phyloP scores from a whole-genome alignment of 2,329 filamentous ascomycete genomes.

The Moelleriella libera region DNA sequence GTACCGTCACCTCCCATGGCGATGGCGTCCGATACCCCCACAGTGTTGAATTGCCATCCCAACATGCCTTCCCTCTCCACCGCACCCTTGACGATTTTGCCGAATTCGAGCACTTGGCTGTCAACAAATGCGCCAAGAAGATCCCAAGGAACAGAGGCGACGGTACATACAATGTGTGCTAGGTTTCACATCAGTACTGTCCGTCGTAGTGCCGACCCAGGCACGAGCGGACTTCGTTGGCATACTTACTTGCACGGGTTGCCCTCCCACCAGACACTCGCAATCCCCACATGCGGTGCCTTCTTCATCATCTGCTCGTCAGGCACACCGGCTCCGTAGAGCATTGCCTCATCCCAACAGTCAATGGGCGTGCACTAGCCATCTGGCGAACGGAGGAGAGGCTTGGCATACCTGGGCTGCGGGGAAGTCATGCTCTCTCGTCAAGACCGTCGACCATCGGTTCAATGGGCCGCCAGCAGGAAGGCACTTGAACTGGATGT shows the following conservation, averaged over 20 bases:
- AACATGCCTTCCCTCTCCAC: constrained; percentile 76
- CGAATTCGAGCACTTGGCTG: constrained; percentile 64
- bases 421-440: constrained; percentile 76
- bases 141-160: neutral
- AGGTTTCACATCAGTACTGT: neutral
- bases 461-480: constrained; percentile 51
- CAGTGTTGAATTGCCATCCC: constrained; percentile 87
- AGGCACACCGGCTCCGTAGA: constrained; percentile 84
- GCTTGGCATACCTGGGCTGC: constrained; percentile 56
- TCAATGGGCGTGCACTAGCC: too few species aligned
- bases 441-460: constrained; percentile 72
- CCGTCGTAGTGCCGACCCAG: too few species aligned
- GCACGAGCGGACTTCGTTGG: neutral
- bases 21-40: constrained; percentile 80
- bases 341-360: constrained; percentile 54
- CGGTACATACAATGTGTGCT: constrained; percentile 25
- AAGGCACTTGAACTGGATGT: constrained; percentile 36
- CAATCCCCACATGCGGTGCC: constrained; percentile 79
- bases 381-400: too few species aligned
- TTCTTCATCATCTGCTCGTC: constrained; percentile 76
- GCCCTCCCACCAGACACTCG: constrained; percentile 94
- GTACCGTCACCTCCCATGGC: constrained; percentile 87
- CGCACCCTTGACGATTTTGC: constrained; percentile 72
- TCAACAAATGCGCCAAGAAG: neutral
- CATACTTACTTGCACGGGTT: constrained; percentile 78